Evolutionary conservation across 495 filamentous ascomycete genomes (phyloP).

Genomic region (Letharia lupina): DNA sequence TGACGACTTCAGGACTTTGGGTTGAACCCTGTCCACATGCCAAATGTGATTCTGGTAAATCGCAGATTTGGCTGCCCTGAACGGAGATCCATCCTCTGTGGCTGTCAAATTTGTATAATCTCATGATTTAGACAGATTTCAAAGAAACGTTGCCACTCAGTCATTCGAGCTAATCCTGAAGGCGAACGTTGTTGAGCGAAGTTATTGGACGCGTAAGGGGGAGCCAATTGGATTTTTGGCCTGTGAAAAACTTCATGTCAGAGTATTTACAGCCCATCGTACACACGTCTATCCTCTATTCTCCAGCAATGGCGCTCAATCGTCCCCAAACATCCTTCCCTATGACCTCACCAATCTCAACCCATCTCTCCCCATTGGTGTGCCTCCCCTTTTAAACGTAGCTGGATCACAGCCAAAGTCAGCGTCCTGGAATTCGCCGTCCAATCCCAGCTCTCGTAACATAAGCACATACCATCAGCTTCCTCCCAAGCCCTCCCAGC

Average conservation of each 20-base stretch:
- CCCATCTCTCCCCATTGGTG: slow-evolving; percentile 22
- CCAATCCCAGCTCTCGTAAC: not conserved
- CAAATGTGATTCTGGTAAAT: not conserved
- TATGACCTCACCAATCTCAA: slow-evolving; percentile 24
- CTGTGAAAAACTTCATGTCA: not conserved
- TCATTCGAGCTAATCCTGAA: not conserved
- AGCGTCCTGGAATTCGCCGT: not conserved
- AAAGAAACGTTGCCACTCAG: not conserved
- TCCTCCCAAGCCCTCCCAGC: slow-evolving; percentile 95
- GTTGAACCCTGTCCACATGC: not conserved
- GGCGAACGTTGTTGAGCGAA: not conserved
- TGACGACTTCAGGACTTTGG: not conserved
- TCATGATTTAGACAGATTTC: not conserved
- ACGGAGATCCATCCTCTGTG: not conserved
- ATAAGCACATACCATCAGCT: slow-evolving; percentile 40
- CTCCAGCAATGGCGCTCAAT: not conserved
- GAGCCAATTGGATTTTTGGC: not conserved
- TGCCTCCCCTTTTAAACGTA: slow-evolving; percentile 23
- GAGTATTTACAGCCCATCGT: slow-evolving; percentile 2
- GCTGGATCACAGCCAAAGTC: slow-evolving; percentile 13
- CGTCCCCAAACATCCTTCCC: not conserved
- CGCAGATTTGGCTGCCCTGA: not conserved
- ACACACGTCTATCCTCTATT: not conserved
- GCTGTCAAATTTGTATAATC: not conserved
- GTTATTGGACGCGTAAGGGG: not conserved